Evolutionary conservation across 352 stramenopile species (phyloP).

Genomic region (Pythium plurisporium): DNA sequence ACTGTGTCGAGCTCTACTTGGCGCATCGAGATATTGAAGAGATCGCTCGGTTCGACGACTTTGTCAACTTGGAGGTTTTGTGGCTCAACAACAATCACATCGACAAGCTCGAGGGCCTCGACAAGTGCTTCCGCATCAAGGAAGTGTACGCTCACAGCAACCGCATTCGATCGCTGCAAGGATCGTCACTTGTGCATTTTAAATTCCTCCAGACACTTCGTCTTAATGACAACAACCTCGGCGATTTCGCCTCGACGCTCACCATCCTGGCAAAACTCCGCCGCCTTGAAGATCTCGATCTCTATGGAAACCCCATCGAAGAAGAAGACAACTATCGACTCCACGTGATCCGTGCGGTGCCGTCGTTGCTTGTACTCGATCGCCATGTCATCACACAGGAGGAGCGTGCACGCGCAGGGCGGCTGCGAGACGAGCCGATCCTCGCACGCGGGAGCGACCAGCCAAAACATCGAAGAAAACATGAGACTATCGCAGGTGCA

Average conservation of each 20-base stretch:
- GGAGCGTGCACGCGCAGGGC: constrained; percentile 23
- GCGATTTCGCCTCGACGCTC: constrained; percentile 41
- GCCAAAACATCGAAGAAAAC: constrained; percentile 56
- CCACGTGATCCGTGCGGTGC: constrained; percentile 50
- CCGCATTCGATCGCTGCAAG: constrained; percentile 48
- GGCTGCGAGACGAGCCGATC: constrained; percentile 11
- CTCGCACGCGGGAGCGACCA: constrained; percentile 45
- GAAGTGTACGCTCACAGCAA: constrained; percentile 88
- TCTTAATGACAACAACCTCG: constrained; percentile 55
- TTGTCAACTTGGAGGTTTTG: constrained; percentile 86
- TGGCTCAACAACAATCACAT: constrained; percentile 89
- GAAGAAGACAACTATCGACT: constrained; percentile 75
- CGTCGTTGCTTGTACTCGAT: constrained; percentile 64
- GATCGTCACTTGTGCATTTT: constrained; percentile 52
- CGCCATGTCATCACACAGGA: constrained; percentile 50
- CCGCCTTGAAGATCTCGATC: constrained; percentile 53
- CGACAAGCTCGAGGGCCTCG: constrained; percentile 55
- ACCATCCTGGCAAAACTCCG: constrained; percentile 27
- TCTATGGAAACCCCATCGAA: constrained; percentile 62
- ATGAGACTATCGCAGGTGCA: constrained; percentile 25
- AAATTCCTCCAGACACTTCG: constrained; percentile 57
- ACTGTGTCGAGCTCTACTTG: constrained; percentile 85
- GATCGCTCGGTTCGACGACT: constrained; percentile 79
- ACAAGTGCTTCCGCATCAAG: constrained; percentile 87
- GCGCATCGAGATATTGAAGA: constrained; percentile 70